Base-by-base conservation (phyloP, 2,329 filamentous ascomycete genomes). In the Raffaelea albimanens region DNA sequence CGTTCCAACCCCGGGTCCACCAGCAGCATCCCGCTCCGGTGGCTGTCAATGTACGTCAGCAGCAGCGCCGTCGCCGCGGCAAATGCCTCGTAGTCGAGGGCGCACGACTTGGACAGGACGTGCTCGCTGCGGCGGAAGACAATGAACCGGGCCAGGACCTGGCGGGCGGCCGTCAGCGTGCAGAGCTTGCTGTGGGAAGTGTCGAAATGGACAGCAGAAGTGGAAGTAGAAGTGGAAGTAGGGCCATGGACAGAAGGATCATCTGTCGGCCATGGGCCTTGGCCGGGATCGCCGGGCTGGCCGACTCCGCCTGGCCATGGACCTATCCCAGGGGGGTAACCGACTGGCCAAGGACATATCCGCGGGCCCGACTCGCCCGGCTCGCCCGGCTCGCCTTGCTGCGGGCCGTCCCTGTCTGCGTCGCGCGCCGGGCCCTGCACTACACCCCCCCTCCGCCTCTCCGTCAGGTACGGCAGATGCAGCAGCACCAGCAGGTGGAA, bases 381-480 rank as follows among this genome's bases (percentile, higher is more conserved):
- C n/a, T n/a, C n/a, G n/a, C n/a, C 13, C 39, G 51, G 2, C 58
- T 53, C n/a, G n/a, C n/a, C n/a, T n/a, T n/a, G n/a, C n/a, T n/a
- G n/a, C n/a, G n/a, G n/a, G n/a, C n/a, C n/a, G n/a, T n/a, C n/a
- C n/a, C n/a, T n/a, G n/a, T n/a, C n/a, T n/a, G n/a, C n/a, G n/a
- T n/a, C n/a, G n/a, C n/a, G n/a, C n/a, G n/a, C n/a, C n/a, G n/a
- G n/a, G n/a, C n/a, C n/a, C n/a, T n/a, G n/a, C 25, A 29, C 25
- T 7, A 13, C 25, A 7, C 7, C 7, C 25, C 25, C 25, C 25
- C 16, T 25, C 11, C 38, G 41, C 19, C 64, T 61, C 13, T 63
- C 66, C 5, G 75, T 62, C 54, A 77, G 67, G 48, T 72, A 76
- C 0, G 74, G 74, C 0, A 77, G 61, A 49, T 78, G 73, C 0